phyloP scores from a whole-genome alignment of 2,329 filamentous ascomycete genomes.

The Colletotrichum sp. region DNA sequence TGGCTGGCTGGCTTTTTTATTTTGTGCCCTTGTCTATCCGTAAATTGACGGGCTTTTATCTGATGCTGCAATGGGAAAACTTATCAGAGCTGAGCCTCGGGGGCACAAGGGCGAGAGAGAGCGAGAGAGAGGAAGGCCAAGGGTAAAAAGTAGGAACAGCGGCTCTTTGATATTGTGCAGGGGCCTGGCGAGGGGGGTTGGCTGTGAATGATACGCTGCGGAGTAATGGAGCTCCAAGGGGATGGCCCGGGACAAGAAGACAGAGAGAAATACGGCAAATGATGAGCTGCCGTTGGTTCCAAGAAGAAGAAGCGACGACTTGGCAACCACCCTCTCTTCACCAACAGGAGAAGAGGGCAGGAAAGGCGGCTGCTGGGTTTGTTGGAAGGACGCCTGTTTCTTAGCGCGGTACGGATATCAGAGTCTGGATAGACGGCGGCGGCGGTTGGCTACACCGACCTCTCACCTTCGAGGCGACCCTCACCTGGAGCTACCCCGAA shows the following conservation, averaged over 20 bases:
- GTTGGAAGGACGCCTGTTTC: not conserved
- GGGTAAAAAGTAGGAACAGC: not conserved
- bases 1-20: not conserved
- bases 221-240: conserved; percentile 1
- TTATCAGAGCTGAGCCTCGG: not conserved
- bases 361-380: not conserved
- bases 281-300: not conserved
- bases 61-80: not conserved
- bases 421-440: not conserved
- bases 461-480: not conserved
- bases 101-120: not conserved
- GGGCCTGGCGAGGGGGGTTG: not conserved
- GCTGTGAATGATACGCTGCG: not conserved
- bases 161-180: not conserved
- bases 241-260: not conserved
- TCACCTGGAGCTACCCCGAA: conserved; percentile 2
- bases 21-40: not conserved
- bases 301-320: not conserved
- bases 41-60: not conserved
- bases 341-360: not conserved
- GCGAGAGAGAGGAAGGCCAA: not conserved
- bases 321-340: not conserved
- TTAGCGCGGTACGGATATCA: not conserved
- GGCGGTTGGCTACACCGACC: not conserved
- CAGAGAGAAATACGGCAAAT: not conserved